These are phyloP conservation scores for Schizopora paradoxa DNA, from an alignment of 1,284 basidiomycete species.

Conservation along the genomic window DNA sequence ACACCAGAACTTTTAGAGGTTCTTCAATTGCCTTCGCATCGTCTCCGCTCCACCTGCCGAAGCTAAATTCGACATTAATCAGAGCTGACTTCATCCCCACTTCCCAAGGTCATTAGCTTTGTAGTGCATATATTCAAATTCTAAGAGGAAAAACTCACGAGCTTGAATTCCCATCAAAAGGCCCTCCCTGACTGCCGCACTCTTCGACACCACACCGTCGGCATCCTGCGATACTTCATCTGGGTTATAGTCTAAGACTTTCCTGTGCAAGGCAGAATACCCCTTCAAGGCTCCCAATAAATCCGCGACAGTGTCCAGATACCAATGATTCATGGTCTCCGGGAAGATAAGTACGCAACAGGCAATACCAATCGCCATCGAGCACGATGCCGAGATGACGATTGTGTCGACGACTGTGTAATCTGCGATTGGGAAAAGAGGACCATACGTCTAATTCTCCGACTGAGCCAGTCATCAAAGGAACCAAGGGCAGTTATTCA, in stretches of 20 bases:
- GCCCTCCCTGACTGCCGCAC: constrained; percentile 25
- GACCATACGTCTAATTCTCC: constrained; percentile 46
- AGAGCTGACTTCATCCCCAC: too few species aligned
- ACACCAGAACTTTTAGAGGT: constrained; percentile 38
- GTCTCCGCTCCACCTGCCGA: constrained; percentile 48
- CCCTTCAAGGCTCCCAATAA: constrained; percentile 33
- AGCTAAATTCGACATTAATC: constrained; percentile 48
- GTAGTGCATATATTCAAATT: neutral
- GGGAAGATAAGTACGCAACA: constrained; percentile 66
- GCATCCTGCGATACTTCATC: constrained; percentile 30
- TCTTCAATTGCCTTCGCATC: constrained; percentile 44
- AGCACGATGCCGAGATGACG: constrained; percentile 54
- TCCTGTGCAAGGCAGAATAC: constrained; percentile 36
- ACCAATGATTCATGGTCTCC: constrained; percentile 57
- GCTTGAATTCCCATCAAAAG: constrained; percentile 26
- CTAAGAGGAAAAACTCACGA: constrained; percentile 23
- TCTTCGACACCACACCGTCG: constrained; percentile 28
- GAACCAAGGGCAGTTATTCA: constrained; percentile 5
- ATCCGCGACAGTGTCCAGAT: constrained; percentile 30
- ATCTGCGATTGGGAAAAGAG: constrained; percentile 59
- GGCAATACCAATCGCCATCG: constrained; percentile 54
- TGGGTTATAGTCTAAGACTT: constrained; percentile 34
- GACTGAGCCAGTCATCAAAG: too few species aligned
- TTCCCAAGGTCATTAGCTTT: too few species aligned
- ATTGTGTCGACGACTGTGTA: constrained; percentile 60